Evolutionary conservation across 2,329 filamentous ascomycete species (phyloP), one percentile per base, ranked within the genome.

Genomic region (Cytospora piceicola): DNA sequence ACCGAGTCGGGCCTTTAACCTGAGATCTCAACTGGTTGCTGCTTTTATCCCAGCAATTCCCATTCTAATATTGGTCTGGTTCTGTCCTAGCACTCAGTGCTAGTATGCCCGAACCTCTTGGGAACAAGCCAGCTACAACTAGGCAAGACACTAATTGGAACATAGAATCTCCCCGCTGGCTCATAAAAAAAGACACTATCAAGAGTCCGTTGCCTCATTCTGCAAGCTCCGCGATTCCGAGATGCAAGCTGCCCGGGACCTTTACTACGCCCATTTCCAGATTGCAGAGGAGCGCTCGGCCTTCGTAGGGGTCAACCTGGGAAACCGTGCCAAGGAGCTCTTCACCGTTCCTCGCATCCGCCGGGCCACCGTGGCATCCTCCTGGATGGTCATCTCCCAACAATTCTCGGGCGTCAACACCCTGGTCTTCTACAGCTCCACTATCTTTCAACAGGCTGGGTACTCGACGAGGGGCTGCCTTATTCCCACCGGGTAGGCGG

Each of bases 361-460:
- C 17, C 84, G 89, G 53, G 92, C 93, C 4, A 93, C 88, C 2
- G 81, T 91, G 42, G 92, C 92, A 5, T 90, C 91, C 0, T 90
- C 88, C 69, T 86, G 87, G 1, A 90, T 94, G 70, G 95, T 96
- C 92, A 88, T 90, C 71, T 87, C 87, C 0, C 88, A 91, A 75
- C 63, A 65, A 27, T 54, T 65, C 32, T 60, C 49, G 20, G 63
- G 63, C 34, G 57, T 65, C 39, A 65, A 65, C 57, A 51, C 61
- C 34, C 61, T 65, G 36, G 77, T 81, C 2, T 84, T 84, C 65
- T 85, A 85, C 69, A 80, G 77, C 3, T 79, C 79, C 0, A 83
- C 80, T 0, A 82, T 84, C 59, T 84, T 85, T 69, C 72, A 74
- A 4, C 71, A 82, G 32, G 82, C 79, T 2, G 81, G 81, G 1